phyloP scores from a whole-genome alignment of 108 stramenopile genomes.

The Fragilaria crotonensis region DNA sequence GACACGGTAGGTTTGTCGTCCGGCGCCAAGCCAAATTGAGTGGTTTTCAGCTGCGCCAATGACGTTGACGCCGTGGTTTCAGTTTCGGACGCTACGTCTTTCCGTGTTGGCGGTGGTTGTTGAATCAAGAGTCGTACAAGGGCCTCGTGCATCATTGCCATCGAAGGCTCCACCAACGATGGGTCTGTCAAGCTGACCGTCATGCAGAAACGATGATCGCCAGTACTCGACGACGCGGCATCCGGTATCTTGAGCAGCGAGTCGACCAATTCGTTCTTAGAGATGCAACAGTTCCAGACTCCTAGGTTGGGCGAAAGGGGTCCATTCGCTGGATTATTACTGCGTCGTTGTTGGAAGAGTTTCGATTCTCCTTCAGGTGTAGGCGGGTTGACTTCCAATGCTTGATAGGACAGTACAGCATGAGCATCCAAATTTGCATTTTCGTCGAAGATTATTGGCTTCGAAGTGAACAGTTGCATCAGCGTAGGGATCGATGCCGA shows the following conservation, averaged over 20 bases:
- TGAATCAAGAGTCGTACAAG: constrained; percentile 38
- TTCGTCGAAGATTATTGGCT: constrained; percentile 9
- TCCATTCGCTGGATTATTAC: constrained; percentile 11
- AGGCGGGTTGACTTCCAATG: constrained; percentile 42
- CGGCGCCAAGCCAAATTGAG: constrained; percentile 37
- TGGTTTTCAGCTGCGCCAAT: constrained; percentile 29
- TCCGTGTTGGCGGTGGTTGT: constrained; percentile 14
- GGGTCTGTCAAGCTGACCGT: constrained; percentile 42
- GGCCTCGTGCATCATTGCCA: constrained; percentile 27
- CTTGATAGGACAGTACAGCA: constrained; percentile 50
- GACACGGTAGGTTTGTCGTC: constrained; percentile 11
- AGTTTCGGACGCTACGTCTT: constrained; percentile 13
- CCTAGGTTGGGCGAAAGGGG: constrained; percentile 44
- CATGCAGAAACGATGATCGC: constrained; percentile 14
- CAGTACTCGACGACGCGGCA: constrained; percentile 8
- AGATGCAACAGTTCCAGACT: constrained; percentile 53
- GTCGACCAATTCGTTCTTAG: constrained; percentile 16
- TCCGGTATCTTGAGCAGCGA: constrained; percentile 14
- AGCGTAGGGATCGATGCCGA: constrained; percentile 32
- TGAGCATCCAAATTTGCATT: constrained; percentile 17
- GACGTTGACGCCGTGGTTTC: constrained; percentile 28
- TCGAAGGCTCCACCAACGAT: constrained; percentile 32
- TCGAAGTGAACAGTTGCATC: constrained; percentile 30
- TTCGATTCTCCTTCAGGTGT: constrained; percentile 1
- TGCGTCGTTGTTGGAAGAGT: constrained; percentile 4